These are phyloP conservation scores for Trichoderma lentiforme DNA, from an alignment of 2,329 filamentous ascomycete species.

Conservation along the genomic window DNA sequence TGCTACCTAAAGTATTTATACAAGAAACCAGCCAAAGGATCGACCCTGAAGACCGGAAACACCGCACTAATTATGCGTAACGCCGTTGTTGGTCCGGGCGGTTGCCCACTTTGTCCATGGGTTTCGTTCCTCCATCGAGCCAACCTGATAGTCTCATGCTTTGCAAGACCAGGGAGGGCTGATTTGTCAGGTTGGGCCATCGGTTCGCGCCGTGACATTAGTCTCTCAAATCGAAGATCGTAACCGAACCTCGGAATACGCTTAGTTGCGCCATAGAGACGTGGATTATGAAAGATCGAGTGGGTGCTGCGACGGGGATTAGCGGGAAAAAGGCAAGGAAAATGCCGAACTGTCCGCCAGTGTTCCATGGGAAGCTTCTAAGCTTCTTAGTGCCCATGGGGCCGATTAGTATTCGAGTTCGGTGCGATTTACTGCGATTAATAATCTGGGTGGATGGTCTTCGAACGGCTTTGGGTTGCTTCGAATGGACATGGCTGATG, in stretches of 20 bases:
- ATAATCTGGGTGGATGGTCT: background rate
- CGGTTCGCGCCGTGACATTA: background rate
- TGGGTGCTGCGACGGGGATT: background rate
- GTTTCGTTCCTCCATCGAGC: background rate
- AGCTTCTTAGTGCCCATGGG: background rate
- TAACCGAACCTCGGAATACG: conserved; percentile 24
- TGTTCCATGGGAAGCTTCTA: background rate
- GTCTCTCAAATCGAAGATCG: background rate
- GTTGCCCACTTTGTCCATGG: background rate
- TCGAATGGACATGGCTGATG: background rate
- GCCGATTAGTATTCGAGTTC: background rate
- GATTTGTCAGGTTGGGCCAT: background rate
- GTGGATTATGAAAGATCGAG: background rate
- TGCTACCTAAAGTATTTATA: background rate
- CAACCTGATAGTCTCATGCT: background rate
- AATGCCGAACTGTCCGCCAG: background rate
- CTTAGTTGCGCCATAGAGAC: conserved; percentile 20
- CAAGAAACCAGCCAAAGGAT: background rate
- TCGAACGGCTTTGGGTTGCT: background rate
- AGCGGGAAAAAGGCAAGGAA: background rate
- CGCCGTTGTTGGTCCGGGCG: background rate
- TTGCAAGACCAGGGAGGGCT: background rate
- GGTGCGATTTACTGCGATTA: background rate
- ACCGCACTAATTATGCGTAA: background rate
- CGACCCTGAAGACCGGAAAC: background rate